Base-by-base conservation (phyloP, 1,284 basidiomycete genomes). In the Ceratobasidium papillatum region DNA sequence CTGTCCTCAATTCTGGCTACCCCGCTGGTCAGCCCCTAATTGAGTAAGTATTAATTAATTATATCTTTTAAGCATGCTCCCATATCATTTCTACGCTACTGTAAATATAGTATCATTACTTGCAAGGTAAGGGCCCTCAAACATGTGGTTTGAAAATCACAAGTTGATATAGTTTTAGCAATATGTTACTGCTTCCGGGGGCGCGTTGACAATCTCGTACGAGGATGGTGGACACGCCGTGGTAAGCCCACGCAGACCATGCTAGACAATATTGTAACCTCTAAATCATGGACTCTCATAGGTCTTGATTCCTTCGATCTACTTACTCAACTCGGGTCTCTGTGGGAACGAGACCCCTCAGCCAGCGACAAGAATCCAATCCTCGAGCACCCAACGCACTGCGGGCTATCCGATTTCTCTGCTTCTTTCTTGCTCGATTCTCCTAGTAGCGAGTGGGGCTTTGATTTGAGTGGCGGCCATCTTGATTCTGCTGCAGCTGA, bases 1-100 rank as follows among this genome's bases (percentile, higher is more conserved):
- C 56, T 17, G 68, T 72, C 9, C 68, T 72, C 14, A 72, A 72
- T 32, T 72, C 68, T 36, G 68, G 68, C 9, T 72, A 72, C 56
- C 68, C 68, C 12, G 34, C 41, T 36, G 68, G 56, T 9, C 68
- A 72, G 36, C 68, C 68, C 14, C 32, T 72, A n/a, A 72, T 30
- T 51, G 68, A 72, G 68, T 61, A 61, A 1, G 68, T 61, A 2
- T 36, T 25, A n/a, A n/a, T n/a, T n/a, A n/a, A 32, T 12, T 32
- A 1, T 7, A 3, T 8, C 1, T 25, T 61, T 25, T 30, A 17
- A 12, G 19, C 14, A 27, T n/a, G 22, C 27, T n/a, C 25, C n/a
- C 11, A n/a, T 14, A 17, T 36, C 19, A 27, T 25, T 2, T 25
- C 12, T 34, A 19, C 7, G 9, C 9, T 7, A 11, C n/a, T 41